Base-by-base conservation (phyloP, 208 protist species). In the Zelonia costaricensis region DNA sequence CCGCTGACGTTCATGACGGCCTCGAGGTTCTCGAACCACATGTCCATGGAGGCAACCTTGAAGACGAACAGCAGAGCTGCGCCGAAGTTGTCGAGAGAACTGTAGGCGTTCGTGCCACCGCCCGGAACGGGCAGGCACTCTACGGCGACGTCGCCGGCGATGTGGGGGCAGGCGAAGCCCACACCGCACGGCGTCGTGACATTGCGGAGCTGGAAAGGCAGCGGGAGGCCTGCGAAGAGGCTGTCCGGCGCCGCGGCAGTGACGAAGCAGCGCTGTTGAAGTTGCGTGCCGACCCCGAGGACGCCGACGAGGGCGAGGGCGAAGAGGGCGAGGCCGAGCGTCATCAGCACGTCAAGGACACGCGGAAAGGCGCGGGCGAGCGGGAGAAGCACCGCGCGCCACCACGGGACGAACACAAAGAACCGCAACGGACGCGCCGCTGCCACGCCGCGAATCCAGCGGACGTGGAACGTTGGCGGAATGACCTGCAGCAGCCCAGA, bases 361-460 rank as follows among this genome's bases (percentile, higher is more conserved):
- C 53, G 40, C 1, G 62, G 70, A n/a, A 70, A 61, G 38, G 38
- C 58, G 22, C 63, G 72, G 7, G 62, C 56, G n/a, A 80, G 30
- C 2, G 69, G 58, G 7, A 65, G 44, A 2, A 83, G 47, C 22
- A 82, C 40, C 9, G 47, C 27, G 39, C 64, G 38, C 45, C 78
- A 58, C 18, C 38, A 42, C 9, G 72, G 62, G 0, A 72, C 18
- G 23, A 49, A 46, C 0, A 64, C 31, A 27, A 92, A 53, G 25
- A 82, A 74, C 12, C 76, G 60, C 27, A 92, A 52, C 12, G 85
- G 79, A 5, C 85, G 71, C 2, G 63, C 66, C 1, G 80, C 81
- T 2, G 70, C 60, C 20, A 88, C 62, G 15, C 62, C 64, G 5
- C 82, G 65, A 55, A 92, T 71, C 74, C 75, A 82, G 20, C 67